A percentile compares a stretch with the other conserved stretches of the same genome.
These are phyloP conservation scores for Hyphodiscus sp. DNA, from an alignment of 2,329 filamentous ascomycete genomes.

Conservation along the genomic window DNA sequence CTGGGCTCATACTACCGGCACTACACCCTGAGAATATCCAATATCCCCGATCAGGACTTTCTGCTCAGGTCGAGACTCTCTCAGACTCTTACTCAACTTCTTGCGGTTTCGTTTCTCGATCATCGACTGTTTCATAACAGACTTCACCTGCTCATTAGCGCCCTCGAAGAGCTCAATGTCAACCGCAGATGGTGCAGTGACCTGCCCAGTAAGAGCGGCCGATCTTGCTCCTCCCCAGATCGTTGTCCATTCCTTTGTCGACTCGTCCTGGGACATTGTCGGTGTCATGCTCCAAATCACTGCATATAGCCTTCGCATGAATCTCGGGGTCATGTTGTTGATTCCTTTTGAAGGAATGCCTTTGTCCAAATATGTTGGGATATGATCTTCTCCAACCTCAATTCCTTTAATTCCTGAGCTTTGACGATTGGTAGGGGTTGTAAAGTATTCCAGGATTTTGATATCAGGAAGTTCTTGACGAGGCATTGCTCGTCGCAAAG, in stretches of 20 bases:
- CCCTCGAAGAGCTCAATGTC: conserved; percentile 45
- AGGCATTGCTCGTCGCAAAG: conserved; percentile 18
- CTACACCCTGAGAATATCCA: not conserved
- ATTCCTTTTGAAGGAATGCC: conserved; percentile 33
- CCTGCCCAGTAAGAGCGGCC: conserved; percentile 28
- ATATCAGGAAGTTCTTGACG: not conserved
- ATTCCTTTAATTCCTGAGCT: not conserved
- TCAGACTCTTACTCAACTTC: not conserved
- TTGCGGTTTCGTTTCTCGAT: not conserved
- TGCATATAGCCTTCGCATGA: conserved; percentile 43
- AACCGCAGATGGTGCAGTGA: conserved; percentile 17
- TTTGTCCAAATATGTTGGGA: conserved; percentile 36
- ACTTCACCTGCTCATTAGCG: conserved; percentile 25
- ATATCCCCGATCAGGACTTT: not conserved
- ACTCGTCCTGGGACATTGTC: conserved; percentile 32
- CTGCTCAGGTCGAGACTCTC: not conserved
- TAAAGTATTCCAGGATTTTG: conserved; percentile 5
- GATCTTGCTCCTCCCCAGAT: conserved; percentile 39
- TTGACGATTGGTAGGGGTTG: conserved; percentile 4
- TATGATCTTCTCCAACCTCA: not conserved
- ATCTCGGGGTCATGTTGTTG: conserved; percentile 31
- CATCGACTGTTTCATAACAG: too few species aligned
- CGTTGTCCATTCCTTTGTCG: conserved; percentile 30
- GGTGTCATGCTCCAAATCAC: conserved; percentile 40
- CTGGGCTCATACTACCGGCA: not conserved